These are phyloP conservation scores for Phytopythium vexans DNA, from an alignment of 352 stramenopile genomes.

Conservation along the genomic window DNA sequence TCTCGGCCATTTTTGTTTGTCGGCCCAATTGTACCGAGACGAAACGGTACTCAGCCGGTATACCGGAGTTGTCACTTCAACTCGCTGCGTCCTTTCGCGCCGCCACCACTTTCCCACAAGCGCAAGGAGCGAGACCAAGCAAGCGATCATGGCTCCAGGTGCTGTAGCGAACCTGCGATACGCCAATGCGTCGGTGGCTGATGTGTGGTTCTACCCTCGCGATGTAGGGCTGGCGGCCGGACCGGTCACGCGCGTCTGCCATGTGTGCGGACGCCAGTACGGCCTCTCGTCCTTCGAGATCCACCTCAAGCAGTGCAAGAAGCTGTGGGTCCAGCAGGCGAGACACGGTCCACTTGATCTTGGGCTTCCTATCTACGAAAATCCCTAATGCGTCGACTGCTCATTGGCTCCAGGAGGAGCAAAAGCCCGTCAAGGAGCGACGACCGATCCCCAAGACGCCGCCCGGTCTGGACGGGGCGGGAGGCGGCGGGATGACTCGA, in stretches of 20 bases:
- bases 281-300: conserved; percentile 81
- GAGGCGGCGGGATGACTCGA: conserved; percentile 22
- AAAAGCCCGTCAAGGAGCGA: conserved; percentile 59
- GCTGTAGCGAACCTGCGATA: no score
- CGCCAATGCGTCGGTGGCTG: no score
- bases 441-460: conserved; percentile 66
- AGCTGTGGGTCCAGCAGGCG: conserved; percentile 68
- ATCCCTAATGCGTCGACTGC: neutral
- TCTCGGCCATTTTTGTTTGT: no score
- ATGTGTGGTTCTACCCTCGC: no score
- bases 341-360: neutral
- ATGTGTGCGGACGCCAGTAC: conserved; percentile 79
- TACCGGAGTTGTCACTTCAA: no score
- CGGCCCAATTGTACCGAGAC: no score
- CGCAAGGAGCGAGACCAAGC: no score
- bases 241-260: conserved; percentile 69
- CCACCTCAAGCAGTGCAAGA: conserved; percentile 84
- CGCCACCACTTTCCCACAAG: no score
- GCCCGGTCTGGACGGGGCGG: conserved; percentile 19
- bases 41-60: no score
- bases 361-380: neutral
- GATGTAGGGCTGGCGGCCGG: conserved; percentile 4
- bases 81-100: no score
- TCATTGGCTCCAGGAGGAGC: conserved; percentile 39
- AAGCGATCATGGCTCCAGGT: no score